Percentiles rank a stretch among this genome's conserved stretches.
Conservation (phyloP, 176 grass and related monocot genomes). For the Poa annua region DNA sequence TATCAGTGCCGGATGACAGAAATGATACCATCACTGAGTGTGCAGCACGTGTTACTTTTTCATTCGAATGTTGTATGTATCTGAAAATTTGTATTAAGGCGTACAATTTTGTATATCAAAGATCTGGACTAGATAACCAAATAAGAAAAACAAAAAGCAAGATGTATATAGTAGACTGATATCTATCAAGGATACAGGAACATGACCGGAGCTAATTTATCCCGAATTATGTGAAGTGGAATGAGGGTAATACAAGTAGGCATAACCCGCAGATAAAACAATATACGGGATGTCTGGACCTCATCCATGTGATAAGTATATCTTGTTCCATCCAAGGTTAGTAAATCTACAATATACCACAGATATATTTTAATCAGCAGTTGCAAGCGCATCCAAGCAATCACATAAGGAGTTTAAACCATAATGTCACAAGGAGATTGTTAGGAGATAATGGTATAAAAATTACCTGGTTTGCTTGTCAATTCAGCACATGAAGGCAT, state of each 20-base stretch:
- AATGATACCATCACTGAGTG: conserved; percentile 95
- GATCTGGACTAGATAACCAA: conserved; percentile 5
- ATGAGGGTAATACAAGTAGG: conserved; percentile 74
- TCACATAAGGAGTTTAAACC: neutral
- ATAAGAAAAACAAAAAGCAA: neutral
- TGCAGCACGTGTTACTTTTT: conserved; percentile 83
- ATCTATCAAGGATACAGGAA: conserved; percentile 80
- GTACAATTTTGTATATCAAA: conserved; percentile 3
- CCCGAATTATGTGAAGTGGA: conserved; percentile 55
- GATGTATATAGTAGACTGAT: neutral
- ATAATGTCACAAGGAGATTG: neutral
- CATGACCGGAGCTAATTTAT: conserved; percentile 62
- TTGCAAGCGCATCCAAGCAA: conserved; percentile 25
- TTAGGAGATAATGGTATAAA: neutral
- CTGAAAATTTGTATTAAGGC: conserved; percentile 64
- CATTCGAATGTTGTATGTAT: conserved; percentile 93
- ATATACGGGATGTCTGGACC: conserved; percentile 81
- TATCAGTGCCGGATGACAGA: conserved; percentile 64
- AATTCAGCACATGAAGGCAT: conserved; percentile 84
- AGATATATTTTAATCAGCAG: conserved; percentile 16
- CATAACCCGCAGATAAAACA: conserved; percentile 91
- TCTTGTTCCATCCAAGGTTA: conserved; percentile 43
- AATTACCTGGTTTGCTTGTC: conserved; percentile 71
- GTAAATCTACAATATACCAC: conserved; percentile 55
- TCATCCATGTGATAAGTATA: conserved; percentile 82